Conservation (phyloP, 2,329 filamentous ascomycete genomes). For the Microascus cirrosus region DNA sequence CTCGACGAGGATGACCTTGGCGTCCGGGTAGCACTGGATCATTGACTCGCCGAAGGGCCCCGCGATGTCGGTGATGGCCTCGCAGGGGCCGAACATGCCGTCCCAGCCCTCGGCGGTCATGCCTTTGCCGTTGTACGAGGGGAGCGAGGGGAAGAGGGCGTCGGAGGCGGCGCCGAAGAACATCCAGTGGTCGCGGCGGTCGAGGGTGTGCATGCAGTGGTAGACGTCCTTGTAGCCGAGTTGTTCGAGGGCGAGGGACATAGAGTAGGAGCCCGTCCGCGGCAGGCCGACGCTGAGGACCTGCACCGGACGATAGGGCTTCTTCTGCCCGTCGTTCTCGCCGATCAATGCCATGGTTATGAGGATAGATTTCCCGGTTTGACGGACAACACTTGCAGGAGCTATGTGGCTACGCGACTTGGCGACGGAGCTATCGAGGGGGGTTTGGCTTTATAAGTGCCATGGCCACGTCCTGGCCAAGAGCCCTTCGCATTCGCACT, state of each 20-base stretch:
- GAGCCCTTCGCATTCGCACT: no score
- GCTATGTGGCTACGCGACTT: no score
- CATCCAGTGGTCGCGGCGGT: slow-evolving; percentile 12
- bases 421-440: no score
- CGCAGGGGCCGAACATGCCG: slow-evolving; percentile 7
- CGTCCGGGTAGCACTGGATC: slow-evolving; percentile 18
- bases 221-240: slow-evolving; percentile 21
- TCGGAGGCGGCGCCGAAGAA: slow-evolving; percentile 17
- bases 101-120: neutral
- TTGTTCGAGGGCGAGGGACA: slow-evolving; percentile 17
- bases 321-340: neutral
- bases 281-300: slow-evolving; percentile 18
- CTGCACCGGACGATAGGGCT: slow-evolving; percentile 12
- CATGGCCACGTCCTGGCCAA: no score
- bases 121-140: slow-evolving; percentile 13
- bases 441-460: no score
- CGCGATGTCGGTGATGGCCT: slow-evolving; percentile 18
- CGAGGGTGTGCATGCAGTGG: slow-evolving; percentile 15
- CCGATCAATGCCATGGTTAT: neutral
- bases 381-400: neutral
- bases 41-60: slow-evolving; percentile 16
- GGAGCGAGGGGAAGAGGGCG: slow-evolving; percentile 14
- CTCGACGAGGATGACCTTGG: slow-evolving; percentile 19
- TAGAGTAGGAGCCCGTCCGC: slow-evolving; percentile 21
- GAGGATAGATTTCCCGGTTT: neutral